Percentiles rank a stretch among this genome's conserved stretches.
These are phyloP conservation scores for Trichoderma simmonsii DNA, from an alignment of 2,329 filamentous ascomycete genomes.

Conservation along the genomic window DNA sequence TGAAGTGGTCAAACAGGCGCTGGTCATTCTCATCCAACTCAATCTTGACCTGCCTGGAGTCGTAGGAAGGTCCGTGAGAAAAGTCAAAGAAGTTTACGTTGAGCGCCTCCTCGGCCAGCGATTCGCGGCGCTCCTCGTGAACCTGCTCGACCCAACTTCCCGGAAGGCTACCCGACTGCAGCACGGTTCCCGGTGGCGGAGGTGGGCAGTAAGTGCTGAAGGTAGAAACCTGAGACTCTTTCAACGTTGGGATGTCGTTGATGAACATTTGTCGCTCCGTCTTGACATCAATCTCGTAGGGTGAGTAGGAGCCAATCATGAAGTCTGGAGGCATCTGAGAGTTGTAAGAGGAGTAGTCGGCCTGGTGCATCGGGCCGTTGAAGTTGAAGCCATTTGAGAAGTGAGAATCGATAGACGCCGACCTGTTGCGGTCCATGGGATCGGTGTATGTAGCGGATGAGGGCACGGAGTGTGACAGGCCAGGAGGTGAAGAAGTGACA, in stretches of 20 bases:
- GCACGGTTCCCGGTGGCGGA: constrained; percentile 64
- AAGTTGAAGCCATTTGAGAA: constrained; percentile 71
- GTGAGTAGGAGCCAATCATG: constrained; percentile 59
- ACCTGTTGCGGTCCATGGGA: constrained; percentile 67
- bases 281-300: constrained; percentile 94
- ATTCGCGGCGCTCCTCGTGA: constrained; percentile 52
- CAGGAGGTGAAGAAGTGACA: constrained; percentile 69
- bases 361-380: constrained; percentile 57
- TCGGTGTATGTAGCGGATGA: constrained; percentile 80
- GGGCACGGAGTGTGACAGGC: constrained; percentile 75
- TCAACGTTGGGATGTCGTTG: constrained; percentile 80
- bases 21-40: constrained; percentile 87
- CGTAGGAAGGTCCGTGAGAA: constrained; percentile 62
- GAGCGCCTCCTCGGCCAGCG: constrained; percentile 61
- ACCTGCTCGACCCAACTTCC: constrained; percentile 58
- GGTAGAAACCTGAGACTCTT: constrained; percentile 84
- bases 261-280: constrained; percentile 93
- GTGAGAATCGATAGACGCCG: constrained; percentile 76
- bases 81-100: constrained; percentile 84
- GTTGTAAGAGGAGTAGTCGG: constrained; percentile 61
- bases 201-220: constrained; percentile 89
- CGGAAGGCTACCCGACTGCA: constrained; percentile 58
- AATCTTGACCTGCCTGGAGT: constrained; percentile 66
- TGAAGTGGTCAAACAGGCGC: constrained; percentile 83
- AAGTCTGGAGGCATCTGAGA: constrained; percentile 61